A percentile compares a stretch with the other conserved stretches of the same genome.
Conservation (phyloP, 805 yeast genomes). For the Ogataea pini region DNA sequence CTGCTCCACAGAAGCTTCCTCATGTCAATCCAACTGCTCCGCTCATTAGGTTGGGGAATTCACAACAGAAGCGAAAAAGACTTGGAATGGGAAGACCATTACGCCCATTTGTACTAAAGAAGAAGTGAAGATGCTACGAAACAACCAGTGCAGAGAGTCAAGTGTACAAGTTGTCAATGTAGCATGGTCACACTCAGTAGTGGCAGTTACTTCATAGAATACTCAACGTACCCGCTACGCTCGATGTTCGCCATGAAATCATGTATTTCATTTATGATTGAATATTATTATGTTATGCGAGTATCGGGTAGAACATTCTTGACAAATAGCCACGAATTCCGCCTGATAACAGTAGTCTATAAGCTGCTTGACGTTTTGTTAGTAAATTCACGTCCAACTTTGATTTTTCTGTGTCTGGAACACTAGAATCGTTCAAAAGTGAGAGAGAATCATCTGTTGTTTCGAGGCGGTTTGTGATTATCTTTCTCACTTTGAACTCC, state of each 20-base stretch:
- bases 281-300: constrained; percentile 12
- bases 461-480: constrained; percentile 28
- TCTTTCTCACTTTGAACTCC: constrained; percentile 48
- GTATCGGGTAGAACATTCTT: constrained; percentile 28
- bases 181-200: too few relatives aligned
- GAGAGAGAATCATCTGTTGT: constrained; percentile 16
- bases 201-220: too few relatives aligned
- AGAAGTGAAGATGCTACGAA: constrained; percentile 4
- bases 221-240: too few relatives aligned
- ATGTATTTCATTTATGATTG: background rate
- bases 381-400: constrained; percentile 9
- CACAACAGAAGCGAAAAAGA: constrained; percentile 18
- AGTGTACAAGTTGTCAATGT: too few relatives aligned
- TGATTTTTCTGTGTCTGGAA: background rate
- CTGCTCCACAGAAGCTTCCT: too few relatives aligned
- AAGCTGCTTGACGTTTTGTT: constrained; percentile 17
- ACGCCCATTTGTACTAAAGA: constrained; percentile 19
- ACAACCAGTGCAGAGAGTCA: background rate
- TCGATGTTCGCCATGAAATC: too few relatives aligned
- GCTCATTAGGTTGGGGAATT: constrained; percentile 4
- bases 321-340: constrained; percentile 23
- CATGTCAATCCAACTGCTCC: background rate
- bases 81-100: constrained; percentile 33
- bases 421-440: constrained; percentile 1
- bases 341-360: constrained; percentile 17